These are phyloP conservation scores for Eimeria acervulina DNA, from an alignment of 169 alveolate genomes.

Conservation along the genomic window DNA sequence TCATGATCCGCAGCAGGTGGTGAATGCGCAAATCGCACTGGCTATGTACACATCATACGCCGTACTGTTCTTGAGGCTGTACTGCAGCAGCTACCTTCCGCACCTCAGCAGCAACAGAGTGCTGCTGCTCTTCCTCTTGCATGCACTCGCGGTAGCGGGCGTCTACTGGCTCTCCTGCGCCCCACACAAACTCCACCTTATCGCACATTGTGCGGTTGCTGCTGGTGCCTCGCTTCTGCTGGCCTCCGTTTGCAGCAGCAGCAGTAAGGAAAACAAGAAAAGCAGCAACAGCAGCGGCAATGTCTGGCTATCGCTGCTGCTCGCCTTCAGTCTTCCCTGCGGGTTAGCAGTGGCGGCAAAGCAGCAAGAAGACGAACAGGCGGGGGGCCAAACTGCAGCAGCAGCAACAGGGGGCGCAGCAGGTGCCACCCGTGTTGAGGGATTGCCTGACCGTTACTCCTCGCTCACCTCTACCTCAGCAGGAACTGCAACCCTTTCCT, in stretches of 20 bases:
- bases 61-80: slow-evolving; percentile 82
- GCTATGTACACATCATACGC: slow-evolving; percentile 83
- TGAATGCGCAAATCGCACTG: slow-evolving; percentile 71
- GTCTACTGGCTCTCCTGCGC: slow-evolving; percentile 42
- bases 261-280: background rate
- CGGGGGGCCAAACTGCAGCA: background rate
- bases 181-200: background rate
- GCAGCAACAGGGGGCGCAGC: slow-evolving; percentile 9
- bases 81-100: slow-evolving; percentile 77
- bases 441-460: slow-evolving; percentile 23
- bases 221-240: slow-evolving; percentile 67
- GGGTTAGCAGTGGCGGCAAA: slow-evolving; percentile 37
- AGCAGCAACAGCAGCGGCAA: background rate
- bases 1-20: slow-evolving; percentile 33
- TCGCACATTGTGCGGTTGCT: slow-evolving; percentile 38
- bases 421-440: background rate
- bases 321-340: slow-evolving; percentile 44
- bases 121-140: slow-evolving; percentile 67
- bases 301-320: slow-evolving; percentile 38
- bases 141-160: slow-evolving; percentile 75
- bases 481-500: background rate
- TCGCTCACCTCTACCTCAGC: slow-evolving; percentile 28
- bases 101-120: slow-evolving; percentile 75
- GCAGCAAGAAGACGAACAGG: slow-evolving; percentile 27
- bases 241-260: slow-evolving; percentile 23